Evolutionary conservation across 164 flowering plant species (phyloP).

Genomic region (Nymphaea thermarum): DNA sequence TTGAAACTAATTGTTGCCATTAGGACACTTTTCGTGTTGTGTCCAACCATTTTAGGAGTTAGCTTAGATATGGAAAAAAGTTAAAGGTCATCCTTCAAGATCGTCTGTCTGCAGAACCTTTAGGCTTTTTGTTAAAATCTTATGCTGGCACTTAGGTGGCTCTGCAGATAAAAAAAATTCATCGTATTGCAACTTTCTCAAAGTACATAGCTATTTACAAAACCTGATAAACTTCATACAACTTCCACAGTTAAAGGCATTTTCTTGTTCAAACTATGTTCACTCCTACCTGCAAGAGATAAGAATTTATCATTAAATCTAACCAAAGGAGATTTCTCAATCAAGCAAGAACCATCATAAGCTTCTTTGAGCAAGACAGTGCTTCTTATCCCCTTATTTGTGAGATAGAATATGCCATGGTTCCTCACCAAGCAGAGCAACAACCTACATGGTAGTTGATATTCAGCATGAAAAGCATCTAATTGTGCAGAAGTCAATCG

Average conservation of each 20-base stretch:
- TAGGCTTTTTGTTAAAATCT: no score
- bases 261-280: constrained; percentile 7
- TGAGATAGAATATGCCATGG: constrained; percentile 85
- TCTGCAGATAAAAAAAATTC: no score
- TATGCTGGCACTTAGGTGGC: no score
- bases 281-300: constrained; percentile 53
- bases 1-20: no score
- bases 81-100: no score
- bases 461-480: constrained; percentile 70
- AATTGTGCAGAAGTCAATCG: constrained; percentile 72
- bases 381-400: constrained; percentile 74
- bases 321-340: constrained; percentile 64
- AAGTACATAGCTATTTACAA: background rate
- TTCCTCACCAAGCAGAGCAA: constrained; percentile 79
- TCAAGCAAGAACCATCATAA: constrained; percentile 54
- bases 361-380: constrained; percentile 93
- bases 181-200: no score
- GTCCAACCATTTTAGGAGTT: no score
- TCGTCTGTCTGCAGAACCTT: no score
- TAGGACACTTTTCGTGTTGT: no score
- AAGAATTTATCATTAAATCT: constrained; percentile 53
- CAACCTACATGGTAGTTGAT: constrained; percentile 53
- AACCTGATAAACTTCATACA: background rate
- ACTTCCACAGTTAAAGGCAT: background rate
- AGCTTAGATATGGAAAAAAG: no score